These are phyloP conservation scores for Salvia rosmarinus DNA, from an alignment of 257 asterid genomes.

Conservation along the genomic window DNA sequence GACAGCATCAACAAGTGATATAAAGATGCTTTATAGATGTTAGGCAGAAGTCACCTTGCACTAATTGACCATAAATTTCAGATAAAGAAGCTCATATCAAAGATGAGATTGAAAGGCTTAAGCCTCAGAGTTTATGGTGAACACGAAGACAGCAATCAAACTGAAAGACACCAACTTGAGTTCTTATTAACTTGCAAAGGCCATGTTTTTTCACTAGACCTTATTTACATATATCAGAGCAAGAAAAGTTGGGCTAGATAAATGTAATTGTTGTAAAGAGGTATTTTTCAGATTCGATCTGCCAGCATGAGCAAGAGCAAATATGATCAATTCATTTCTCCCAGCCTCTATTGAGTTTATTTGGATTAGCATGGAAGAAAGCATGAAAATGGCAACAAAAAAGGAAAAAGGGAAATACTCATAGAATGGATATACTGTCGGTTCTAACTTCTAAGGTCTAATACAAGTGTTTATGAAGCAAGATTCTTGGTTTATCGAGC, in stretches of 20 bases:
- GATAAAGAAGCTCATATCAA: not conserved
- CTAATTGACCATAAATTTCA: not conserved
- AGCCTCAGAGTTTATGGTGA: not conserved
- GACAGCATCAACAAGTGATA: not conserved
- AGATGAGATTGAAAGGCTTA: not conserved
- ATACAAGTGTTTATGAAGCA: not conserved
- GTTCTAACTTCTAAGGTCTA: too few relatives aligned
- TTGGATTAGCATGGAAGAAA: not conserved
- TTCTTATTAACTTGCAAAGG: not conserved
- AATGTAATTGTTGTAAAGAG: not conserved
- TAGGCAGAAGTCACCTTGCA: too few relatives aligned
- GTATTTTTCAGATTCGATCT: not conserved
- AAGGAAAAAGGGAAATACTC: not conserved
- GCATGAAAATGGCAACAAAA: not conserved
- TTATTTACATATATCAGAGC: not conserved
- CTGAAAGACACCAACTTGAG: not conserved
- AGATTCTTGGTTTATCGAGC: conserved; percentile 7
- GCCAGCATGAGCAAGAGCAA: not conserved
- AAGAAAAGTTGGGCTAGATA: not conserved
- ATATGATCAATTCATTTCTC: not conserved
- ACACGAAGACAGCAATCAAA: not conserved
- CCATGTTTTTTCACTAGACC: not conserved
- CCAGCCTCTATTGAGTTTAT: conserved; percentile 1
- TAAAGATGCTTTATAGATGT: not conserved
- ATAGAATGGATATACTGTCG: not conserved